Evolutionary conservation across 2,329 filamentous ascomycete genomes (phyloP).

Genomic region (Fusarium floridanum): DNA sequence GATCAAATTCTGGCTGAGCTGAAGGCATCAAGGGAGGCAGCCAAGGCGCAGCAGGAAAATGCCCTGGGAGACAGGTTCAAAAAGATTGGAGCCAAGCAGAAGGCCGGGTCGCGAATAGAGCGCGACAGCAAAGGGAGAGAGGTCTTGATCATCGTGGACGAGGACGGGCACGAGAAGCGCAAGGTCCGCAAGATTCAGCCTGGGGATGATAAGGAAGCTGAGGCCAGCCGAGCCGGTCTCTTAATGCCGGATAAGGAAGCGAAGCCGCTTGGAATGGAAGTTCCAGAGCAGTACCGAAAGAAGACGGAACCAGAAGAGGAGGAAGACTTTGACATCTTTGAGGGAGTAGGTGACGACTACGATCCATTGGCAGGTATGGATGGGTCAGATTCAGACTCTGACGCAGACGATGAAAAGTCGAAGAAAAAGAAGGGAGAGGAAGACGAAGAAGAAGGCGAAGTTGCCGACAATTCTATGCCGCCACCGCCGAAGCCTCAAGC

Average conservation of each 20-base stretch:
- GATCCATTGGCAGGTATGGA: slow-evolving; percentile 73
- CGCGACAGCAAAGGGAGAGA: slow-evolving; percentile 71
- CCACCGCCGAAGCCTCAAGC: slow-evolving; percentile 60
- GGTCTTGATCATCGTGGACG: slow-evolving; percentile 74
- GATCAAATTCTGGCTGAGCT: slow-evolving; percentile 77
- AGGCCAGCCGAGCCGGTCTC: slow-evolving; percentile 56
- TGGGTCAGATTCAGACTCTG: slow-evolving; percentile 60
- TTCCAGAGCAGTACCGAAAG: slow-evolving; percentile 69
- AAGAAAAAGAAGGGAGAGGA: slow-evolving; percentile 38
- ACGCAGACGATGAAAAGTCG: slow-evolving; percentile 55
- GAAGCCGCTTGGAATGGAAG: slow-evolving; percentile 74
- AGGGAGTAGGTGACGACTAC: slow-evolving; percentile 75
- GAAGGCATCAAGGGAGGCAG: slow-evolving; percentile 72
- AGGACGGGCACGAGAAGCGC: slow-evolving; percentile 74
- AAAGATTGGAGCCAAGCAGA: slow-evolving; percentile 70
- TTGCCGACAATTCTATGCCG: slow-evolving; percentile 54
- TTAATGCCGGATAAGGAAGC: slow-evolving; percentile 67
- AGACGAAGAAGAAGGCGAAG: slow-evolving; percentile 38
- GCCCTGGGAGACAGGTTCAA: slow-evolving; percentile 71
- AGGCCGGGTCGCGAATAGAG: slow-evolving; percentile 70
- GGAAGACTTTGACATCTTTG: slow-evolving; percentile 74
- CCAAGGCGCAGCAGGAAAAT: slow-evolving; percentile 66
- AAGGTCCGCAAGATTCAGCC: slow-evolving; percentile 70
- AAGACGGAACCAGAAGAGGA: slow-evolving; percentile 62
- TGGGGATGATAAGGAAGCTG: slow-evolving; percentile 53